Conservation (phyloP, 495 filamentous ascomycete genomes). For the Trichoderma orchidacearum region DNA sequence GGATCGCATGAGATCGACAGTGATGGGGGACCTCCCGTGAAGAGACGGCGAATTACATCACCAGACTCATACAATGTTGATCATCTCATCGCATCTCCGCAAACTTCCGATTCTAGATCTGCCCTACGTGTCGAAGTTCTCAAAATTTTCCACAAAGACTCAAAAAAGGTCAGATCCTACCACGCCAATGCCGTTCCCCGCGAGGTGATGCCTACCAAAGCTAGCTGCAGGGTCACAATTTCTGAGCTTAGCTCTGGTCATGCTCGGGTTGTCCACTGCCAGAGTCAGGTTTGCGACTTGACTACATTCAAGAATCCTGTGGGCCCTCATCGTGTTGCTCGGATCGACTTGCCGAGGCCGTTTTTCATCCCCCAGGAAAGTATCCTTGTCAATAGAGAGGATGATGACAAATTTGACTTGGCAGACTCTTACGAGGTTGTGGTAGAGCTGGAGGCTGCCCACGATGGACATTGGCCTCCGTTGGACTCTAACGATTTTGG, state of each 20-base stretch:
- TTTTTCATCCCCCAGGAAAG: slow-evolving; percentile 33
- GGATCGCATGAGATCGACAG: neutral
- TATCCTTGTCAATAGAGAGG: slow-evolving; percentile 28
- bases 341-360: slow-evolving; percentile 27
- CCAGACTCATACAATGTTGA: neutral
- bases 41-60: neutral
- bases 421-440: slow-evolving; percentile 29
- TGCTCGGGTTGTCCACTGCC: slow-evolving; percentile 22
- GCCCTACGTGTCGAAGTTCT: slow-evolving; percentile 32
- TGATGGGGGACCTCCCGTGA: neutral
- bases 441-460: slow-evolving; percentile 32
- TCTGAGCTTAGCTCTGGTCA: slow-evolving; percentile 12
- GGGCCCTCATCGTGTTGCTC: slow-evolving; percentile 23
- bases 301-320: slow-evolving; percentile 29
- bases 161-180: slow-evolving; percentile 23
- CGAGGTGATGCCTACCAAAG: slow-evolving; percentile 22
- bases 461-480: slow-evolving; percentile 34
- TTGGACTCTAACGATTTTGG: slow-evolving; percentile 18
- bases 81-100: slow-evolving; percentile 7
- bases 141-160: slow-evolving; percentile 30
- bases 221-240: slow-evolving; percentile 30
- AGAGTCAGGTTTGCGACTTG: slow-evolving; percentile 33
- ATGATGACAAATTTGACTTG: slow-evolving; percentile 24
- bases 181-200: slow-evolving; percentile 15
- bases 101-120: slow-evolving; percentile 10